Evolutionary conservation across 805 yeast species (phyloP).

Genomic region (Millerozyma miso): DNA sequence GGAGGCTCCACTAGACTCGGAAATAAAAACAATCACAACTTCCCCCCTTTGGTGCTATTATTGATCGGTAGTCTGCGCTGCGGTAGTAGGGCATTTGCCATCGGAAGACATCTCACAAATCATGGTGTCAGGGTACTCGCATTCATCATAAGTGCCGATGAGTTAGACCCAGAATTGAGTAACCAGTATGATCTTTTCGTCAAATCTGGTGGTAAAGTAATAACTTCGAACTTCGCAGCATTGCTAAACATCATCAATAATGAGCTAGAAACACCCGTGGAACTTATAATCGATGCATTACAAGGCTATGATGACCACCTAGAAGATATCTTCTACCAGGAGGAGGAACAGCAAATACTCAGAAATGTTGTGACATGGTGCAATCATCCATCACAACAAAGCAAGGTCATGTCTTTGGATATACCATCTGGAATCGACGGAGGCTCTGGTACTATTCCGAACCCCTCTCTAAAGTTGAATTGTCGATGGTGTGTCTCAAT

Average conservation of each 20-base stretch:
- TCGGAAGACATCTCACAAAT: conserved; percentile 75
- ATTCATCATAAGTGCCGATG: conserved; percentile 33
- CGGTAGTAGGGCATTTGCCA: conserved; percentile 70
- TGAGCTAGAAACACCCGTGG: conserved; percentile 68
- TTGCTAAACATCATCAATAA: conserved; percentile 34
- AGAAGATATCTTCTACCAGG: conserved; percentile 47
- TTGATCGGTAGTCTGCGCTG: conserved; percentile 72
- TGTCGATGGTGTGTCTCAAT: conserved; percentile 62
- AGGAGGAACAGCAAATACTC: conserved; percentile 35
- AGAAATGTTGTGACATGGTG: conserved; percentile 61
- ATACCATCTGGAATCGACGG: conserved; percentile 82
- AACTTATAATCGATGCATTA: conserved; percentile 74
- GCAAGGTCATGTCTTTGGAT: conserved; percentile 63
- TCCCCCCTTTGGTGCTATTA: conserved; percentile 71
- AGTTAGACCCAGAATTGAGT: conserved; percentile 40
- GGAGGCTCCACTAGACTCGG: conserved; percentile 68
- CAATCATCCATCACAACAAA: conserved; percentile 40
- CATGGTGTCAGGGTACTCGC: conserved; percentile 69
- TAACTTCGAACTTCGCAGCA: conserved; percentile 29
- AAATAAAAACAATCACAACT: conserved; percentile 60
- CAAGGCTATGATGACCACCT: conserved; percentile 77
- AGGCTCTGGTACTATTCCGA: conserved; percentile 59
- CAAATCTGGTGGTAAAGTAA: conserved; percentile 63
- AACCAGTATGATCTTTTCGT: conserved; percentile 54
- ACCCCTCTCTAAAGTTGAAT: conserved; percentile 29